Evolutionary conservation across 257 asterid genomes (phyloP), one percentile per base, ranked within the genome.

Genomic region (Datura wrightii): DNA sequence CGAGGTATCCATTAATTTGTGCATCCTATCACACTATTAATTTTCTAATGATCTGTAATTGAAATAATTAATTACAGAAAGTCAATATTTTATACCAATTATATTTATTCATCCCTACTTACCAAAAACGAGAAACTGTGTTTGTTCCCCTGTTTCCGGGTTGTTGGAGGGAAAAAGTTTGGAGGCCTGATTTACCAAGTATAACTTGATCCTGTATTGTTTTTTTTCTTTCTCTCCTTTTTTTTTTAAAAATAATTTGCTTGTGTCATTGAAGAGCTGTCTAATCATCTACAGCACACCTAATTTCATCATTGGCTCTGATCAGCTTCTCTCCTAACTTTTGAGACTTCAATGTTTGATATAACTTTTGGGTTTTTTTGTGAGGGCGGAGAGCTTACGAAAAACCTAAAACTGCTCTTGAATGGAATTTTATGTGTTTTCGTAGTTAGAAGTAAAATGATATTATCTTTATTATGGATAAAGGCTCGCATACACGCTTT

Each of bases 301-400:
- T 14, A 37, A 67, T 67, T 67, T 67, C 7, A 5, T 39, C 78
- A 37, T 46, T 42, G 79, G 8, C 79, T 70, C 36, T 70, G 36
- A 16, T 41, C 55, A 70, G 79, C 79, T 31, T 70, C 55, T 41
- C 79, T 41, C 15, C 31, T 42, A 70, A 70, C 79, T 70, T 70
- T 42, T 70, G 79, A 70, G 79, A 42, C 37, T 42, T 18, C 5
- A 70, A 70, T 41, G 55, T 42, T 41, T 42, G 79, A 42, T 42
- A 5, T 18, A 39, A 18, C 18, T 15, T 39, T 63, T 34, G 11
- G 13, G 4, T 19, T 58, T 18, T 3, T 10, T 10, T 53, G 14
- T 53, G 1, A 3, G 19, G 62, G 62, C 0, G 31, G 31, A 1
- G 13, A 3, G 34, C 14, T 16, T 31, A 39, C 14, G 31, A 39